Evolutionary conservation across 202 grass and related monocot species (phyloP), one percentile per base, ranked within the genome.

Genomic region (Digitaria exilis): DNA sequence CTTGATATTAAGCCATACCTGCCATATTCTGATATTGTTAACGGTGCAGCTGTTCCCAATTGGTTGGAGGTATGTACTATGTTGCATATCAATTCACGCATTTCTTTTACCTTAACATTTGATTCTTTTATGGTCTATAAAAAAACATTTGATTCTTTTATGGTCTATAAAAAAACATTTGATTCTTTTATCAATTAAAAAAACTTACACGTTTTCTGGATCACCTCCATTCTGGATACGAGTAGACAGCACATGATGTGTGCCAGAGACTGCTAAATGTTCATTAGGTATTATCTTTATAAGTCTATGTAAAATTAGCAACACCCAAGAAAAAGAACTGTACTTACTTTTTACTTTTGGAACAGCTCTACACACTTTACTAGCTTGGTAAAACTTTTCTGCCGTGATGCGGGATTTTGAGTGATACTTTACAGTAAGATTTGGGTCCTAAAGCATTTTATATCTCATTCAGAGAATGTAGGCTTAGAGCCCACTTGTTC

Each of bases 1-100:
- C 87, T 98, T 69, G 96, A 98, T 86, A 92, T 98, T 74, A 98
- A 98, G 83, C 92, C 92, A 19, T 98, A 98, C 69, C 89, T 95
- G 29, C 96, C 92, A 75, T 98, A 95, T 93, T 93, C 96, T 64
- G 92, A 95, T 34, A 81, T 87, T 26, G 80, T 98, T 69, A 69
- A 85, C 73, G 82, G 54, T 69, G 90, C 89, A 41, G 32, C 70
- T 52, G 71, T 95, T 82, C 91, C 96, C 32, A 78, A 64, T 42
- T 98, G 96, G 90, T 73, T 98, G 42, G 89, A 95, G 96, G 96
- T 95, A 88, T 42, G 32, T 45, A 43, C 42, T 60, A 58, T 45
- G 25, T 71, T 0, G 7, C 68, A 84, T 87, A 34, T 62, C 54
- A 65, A 13, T 82, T 37, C 39, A 64, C 69, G 30, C 34, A 50